Conservation (phyloP, 1,139 yeast genomes). For the Insectozyma bohioensis region DNA sequence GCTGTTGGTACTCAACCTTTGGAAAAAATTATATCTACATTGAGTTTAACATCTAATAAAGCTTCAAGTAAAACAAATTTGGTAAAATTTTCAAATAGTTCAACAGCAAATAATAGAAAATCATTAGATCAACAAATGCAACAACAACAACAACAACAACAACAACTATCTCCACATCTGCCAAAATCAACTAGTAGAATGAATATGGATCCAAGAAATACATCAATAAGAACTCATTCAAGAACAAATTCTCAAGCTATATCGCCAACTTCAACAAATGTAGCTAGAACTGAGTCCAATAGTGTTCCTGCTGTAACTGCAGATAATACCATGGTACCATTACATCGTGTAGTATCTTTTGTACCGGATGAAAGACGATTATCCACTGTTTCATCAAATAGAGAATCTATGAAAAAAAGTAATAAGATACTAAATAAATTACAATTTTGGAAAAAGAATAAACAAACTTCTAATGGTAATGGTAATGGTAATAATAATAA, state of each 20-base stretch:
- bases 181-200: constrained; percentile 9
- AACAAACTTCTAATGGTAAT: constrained; percentile 12
- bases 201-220: constrained; percentile 8
- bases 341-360: constrained; percentile 33
- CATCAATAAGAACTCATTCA: constrained; percentile 6
- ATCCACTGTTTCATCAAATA: constrained; percentile 14
- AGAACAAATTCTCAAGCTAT: constrained; percentile 10
- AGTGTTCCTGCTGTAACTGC: not conserved
- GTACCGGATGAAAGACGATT: constrained; percentile 29
- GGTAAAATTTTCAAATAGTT: constrained; percentile 8
- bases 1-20: constrained; percentile 33
- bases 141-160: constrained; percentile 9
- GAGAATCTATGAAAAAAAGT: constrained; percentile 13
- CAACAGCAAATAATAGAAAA: constrained; percentile 10
- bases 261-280: constrained; percentile 11
- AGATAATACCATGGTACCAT: constrained; percentile 3
- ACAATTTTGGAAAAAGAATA: constrained; percentile 43
- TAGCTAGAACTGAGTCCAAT: constrained; percentile 1
- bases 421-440: constrained; percentile 33
- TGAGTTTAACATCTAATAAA: constrained; percentile 34
- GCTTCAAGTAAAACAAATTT: constrained; percentile 21
- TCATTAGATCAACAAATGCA: constrained; percentile 8
- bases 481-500: constrained; percentile 10
- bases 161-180: constrained; percentile 8
- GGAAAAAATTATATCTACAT: constrained; percentile 40